Conservation (phyloP, 169 alveolate genomes). For the Babesia microti region DNA sequence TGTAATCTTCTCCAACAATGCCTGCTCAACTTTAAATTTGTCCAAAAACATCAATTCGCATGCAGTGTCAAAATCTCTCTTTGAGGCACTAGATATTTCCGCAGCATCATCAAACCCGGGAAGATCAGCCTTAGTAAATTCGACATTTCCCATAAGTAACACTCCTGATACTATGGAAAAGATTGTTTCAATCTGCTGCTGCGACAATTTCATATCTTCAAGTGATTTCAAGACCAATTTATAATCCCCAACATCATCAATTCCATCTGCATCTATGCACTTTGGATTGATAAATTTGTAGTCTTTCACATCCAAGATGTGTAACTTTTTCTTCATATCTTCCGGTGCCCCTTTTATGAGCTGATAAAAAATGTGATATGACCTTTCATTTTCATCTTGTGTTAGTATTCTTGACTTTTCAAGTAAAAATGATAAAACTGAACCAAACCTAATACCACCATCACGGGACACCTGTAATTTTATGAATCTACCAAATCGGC, state of each 20-base stretch:
- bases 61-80: conserved; percentile 54
- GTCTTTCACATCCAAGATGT: conserved; percentile 49
- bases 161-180: conserved; percentile 80
- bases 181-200: conserved; percentile 73
- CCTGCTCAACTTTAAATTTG: conserved; percentile 54
- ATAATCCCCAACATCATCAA: conserved; percentile 86
- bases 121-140: conserved; percentile 69
- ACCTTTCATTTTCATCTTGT: conserved; percentile 84
- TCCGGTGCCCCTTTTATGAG: conserved; percentile 77
- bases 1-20: conserved; percentile 64
- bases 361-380: conserved; percentile 94
- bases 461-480: conserved; percentile 71
- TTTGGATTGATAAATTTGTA: conserved; percentile 73
- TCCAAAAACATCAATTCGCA: conserved; percentile 69
- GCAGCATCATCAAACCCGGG: conserved; percentile 81
- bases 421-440: conserved; percentile 83
- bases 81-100: conserved; percentile 49
- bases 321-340: conserved; percentile 57
- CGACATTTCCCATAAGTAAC: conserved; percentile 89
- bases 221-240: conserved; percentile 80
- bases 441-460: conserved; percentile 79
- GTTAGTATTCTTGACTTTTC: conserved; percentile 94
- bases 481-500: conserved; percentile 96
- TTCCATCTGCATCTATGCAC: conserved; percentile 75
- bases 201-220: conserved; percentile 76